phyloP scores from a whole-genome alignment of 306 rosid genomes.

The Quercus glauca region DNA sequence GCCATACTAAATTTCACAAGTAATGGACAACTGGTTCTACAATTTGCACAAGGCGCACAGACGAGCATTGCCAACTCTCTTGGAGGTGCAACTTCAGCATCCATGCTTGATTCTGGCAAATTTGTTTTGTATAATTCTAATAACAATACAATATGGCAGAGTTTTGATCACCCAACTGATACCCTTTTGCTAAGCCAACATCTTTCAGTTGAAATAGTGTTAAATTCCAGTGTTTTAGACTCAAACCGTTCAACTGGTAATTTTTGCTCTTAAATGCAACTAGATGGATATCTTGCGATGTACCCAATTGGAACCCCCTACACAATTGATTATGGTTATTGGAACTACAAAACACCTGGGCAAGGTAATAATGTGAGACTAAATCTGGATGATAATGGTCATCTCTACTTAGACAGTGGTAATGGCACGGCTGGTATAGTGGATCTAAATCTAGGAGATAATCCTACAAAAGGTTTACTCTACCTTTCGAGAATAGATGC shows the following conservation, averaged over 20 bases:
- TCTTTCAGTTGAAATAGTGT: background rate
- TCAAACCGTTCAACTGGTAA: conserved; percentile 16
- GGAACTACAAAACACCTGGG: background rate
- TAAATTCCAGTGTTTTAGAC: conserved; percentile 4
- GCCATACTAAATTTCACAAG: conserved; percentile 14
- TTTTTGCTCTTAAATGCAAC: conserved; percentile 17
- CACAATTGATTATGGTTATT: background rate
- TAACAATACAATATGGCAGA: conserved; percentile 5
- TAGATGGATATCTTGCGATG: conserved; percentile 19
- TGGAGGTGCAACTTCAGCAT: conserved; percentile 1
- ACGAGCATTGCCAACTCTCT: background rate
- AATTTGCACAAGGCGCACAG: background rate
- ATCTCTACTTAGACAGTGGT: background rate
- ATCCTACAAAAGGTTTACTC: background rate
- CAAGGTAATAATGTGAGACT: background rate
- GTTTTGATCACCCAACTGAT: conserved; percentile 14
- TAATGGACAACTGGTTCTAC: conserved; percentile 16
- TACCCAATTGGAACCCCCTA: conserved; percentile 11
- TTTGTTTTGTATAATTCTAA: conserved; percentile 12
- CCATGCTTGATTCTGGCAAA: conserved; percentile 31
- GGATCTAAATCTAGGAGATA: conserved; percentile 2
- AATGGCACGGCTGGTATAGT: background rate
- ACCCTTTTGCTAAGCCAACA: conserved; percentile 20
- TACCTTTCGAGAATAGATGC: too few species aligned
- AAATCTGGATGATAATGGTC: background rate